Evolutionary conservation across 192 early-diverging fungal species (phyloP), one percentile per base, ranked within the genome.

Genomic region (Gaertneriomyces sp.): DNA sequence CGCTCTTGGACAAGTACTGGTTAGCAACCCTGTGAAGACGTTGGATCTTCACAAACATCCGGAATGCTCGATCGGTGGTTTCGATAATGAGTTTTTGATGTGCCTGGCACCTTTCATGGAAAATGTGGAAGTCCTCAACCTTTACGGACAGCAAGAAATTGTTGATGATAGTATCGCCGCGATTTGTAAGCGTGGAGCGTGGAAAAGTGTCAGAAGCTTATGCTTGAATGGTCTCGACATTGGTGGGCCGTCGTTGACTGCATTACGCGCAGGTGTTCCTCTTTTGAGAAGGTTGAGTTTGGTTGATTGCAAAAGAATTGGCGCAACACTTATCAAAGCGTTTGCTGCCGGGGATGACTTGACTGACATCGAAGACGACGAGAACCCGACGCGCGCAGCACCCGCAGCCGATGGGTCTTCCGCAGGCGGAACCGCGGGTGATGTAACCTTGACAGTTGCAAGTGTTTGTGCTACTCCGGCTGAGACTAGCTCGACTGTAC

Each of bases 41-140:
- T 55, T 83, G 3, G 81, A 83, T 57, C 61, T 79, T 46, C 81
- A 83, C 63, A 78, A 77, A 53, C 73, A 83, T 50, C 69, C 71
- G 17, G 61, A 64, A 42, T 75, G 76, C 69, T 51, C 58, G 46
- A 58, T 82, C 12, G 81, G 81, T 0, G 63, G 43, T 9, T 14
- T 80, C 25, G 74, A 78, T 39, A 71, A 68, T 42, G 20, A 44
- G 41, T 71, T 78, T 42, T 64, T 80, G 20, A 38, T 44, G 40
- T 72, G 63, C 4, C 50, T 71, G 10, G 59, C 45, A 12, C 42
- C 58, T 12, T 8, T 20, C 14, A 12, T 68, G 6, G 14, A 45
- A 7, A 58, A 63, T 6, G 66, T 83, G 12, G 42, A 66, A 53
- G 64, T 72, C 6, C 58, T 83, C 42, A 76, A 83, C 66, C 68